Base-by-base conservation (phyloP, 2,329 filamentous ascomycete species). In the Helotiales sp. region DNA sequence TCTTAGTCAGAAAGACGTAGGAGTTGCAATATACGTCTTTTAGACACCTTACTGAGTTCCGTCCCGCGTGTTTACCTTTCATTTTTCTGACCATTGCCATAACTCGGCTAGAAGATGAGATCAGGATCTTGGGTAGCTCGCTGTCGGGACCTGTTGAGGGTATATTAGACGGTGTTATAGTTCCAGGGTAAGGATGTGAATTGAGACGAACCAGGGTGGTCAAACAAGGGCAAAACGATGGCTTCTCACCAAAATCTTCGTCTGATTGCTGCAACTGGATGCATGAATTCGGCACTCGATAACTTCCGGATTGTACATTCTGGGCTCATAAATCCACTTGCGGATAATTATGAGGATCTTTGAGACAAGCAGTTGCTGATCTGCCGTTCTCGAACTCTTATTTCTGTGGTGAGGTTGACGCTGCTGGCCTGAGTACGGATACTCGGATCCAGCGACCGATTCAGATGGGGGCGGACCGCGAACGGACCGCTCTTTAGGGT, bases 201-300 rank as follows among this genome's bases (percentile, higher is more conserved):
- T 59, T 64, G 62, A 62, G 62, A 64, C 62, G 55, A 61, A 61
- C 53, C 12, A 44, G 24, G 34, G 44, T 53, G 38, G 54, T 61
- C 61, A 66, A 65, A 65, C 64, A 59, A 24, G 52, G 58, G 22
- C 60, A 62, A 66, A 66, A 65, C 62, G 54, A 56, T 46, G 52
- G 51, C 17, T 60, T 46, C 52, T 33, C 29, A 29, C 48, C 31
- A 48, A 42, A n/a, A 36, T 42, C 33, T 58, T 55, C 53, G 44
- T 55, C 53, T 51, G 46, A 55, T 55, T n/a, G 24, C 24, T 27
- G 33, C 42, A 34, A n/a, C 15, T 36, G 5, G 19, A 19, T 50
- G 52, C 56, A 54, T 55, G 36, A 55, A 36, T 58, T 22, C 33
- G 40, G 38, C 22, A 51, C 25, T 54, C 44, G 42, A 44, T 29